Base-by-base conservation (phyloP, 2,329 filamentous ascomycete genomes). In the Fonsecaea pedrosoi region DNA sequence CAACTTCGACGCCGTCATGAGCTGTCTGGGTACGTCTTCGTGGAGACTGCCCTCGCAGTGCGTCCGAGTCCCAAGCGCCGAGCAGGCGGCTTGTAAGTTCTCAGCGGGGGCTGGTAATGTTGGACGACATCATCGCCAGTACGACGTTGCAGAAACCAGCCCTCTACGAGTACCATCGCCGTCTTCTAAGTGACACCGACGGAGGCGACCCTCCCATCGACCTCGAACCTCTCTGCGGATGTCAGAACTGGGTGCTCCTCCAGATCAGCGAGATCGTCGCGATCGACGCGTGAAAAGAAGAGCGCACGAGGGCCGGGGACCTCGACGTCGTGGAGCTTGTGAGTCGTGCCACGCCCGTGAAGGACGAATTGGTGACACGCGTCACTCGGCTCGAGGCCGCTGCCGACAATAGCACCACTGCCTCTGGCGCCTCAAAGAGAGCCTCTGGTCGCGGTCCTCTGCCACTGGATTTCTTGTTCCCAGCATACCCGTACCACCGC, bases 221-320 rank as follows among this genome's bases (percentile, higher is more conserved):
- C 42, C 53, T 50, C 18, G 45, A 50, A 21, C 18, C 45, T 25
- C 12, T 50, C 25, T 50, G 9, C 21, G 60, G 60, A 18, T 55
- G 48, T 30, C 78, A 85, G 50, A 89, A 88, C 73, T 86, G 85
- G 84, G 82, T 82, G 0, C 70, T 89, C 54, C 76, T 84, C 54
- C 77, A 82, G 21, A 81, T 90, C 55, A 83, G 82, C 13, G 82
- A 86, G 25, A 82, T 87, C 54, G 79, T 86, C 12, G 75, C 79
- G 0, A 78, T 90, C 6, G 82, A 86, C 60, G 79, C 82, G 1
- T 87, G 84, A 82, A 89, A 88, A 76, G 82, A 42, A 10, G 48
- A 34, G 45, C 55, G 60, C 12, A 54, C 55, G 40, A 62, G 35
- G 12, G 50, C 35, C 25, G 64, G 59, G 7, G 50, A 18, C 42